Base-by-base conservation (phyloP, 202 grass and related monocot species). In the Eragrostis tef region DNA sequence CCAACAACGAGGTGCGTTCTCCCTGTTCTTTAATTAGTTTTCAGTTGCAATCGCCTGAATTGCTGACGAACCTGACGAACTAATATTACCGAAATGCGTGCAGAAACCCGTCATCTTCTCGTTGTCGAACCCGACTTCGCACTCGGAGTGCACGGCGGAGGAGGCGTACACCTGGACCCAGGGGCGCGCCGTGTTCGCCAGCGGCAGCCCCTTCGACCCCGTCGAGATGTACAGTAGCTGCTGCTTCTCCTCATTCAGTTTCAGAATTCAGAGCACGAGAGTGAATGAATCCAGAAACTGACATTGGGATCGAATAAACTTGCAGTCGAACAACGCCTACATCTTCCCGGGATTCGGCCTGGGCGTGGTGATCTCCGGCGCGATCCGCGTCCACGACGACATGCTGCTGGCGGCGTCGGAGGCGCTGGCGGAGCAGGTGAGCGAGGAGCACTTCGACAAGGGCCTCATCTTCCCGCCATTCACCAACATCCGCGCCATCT, bases 321-420 rank as follows among this genome's bases (percentile, higher is more conserved):
- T 39, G 27, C 61, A 91, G 78, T 89, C 90, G 46, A 97, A 90
- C 80, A 97, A 93, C 89, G 96, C 96, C 44, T 99, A 99, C 80
- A 85, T 99, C 42, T 99, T 99, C 85, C 92, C 96, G 3, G 92
- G 92, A 3, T 99, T 99, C 83, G 96, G 92, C 12, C 92, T 99
- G 41, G 95, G 92, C 48, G 81, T 94, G 44, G 92, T 94, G 29
- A 95, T 93, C 62, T 91, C 86, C 27, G 96, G 90, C 77, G 88
- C 88, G 70, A 99, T 95, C 84, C 88, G 92, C 26, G 92, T 99
- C 57, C 92, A 93, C 81, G 92, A 95, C 88, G 92, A 99, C 78
- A 91, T 99, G 92, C 92, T 99, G 67, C 85, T 98, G 43, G 90
- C 90, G 17, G 92, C 96, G 1, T 93, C 95, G 19, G 88, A 93